Conservation (phyloP, 805 yeast genomes). For the Kluyveromyces aestuarii region DNA sequence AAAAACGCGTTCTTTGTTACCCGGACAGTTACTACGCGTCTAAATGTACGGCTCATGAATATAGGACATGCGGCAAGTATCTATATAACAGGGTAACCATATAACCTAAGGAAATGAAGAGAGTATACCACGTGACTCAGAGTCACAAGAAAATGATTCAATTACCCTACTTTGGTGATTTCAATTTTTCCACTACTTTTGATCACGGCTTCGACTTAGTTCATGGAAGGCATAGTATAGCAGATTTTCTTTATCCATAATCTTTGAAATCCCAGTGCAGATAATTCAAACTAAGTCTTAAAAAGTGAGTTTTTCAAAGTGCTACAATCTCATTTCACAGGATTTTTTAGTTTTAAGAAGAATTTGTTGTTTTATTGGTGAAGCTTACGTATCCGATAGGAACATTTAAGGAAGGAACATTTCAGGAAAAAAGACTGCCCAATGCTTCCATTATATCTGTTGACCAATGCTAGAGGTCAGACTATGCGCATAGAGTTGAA, state of each 20-base stretch:
- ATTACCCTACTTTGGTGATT: neutral
- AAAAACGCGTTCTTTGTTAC: neutral
- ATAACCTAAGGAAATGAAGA: no score
- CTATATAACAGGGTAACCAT: no score
- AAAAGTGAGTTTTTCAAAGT: no score
- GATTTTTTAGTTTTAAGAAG: neutral
- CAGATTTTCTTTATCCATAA: no score
- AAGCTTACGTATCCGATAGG: neutral
- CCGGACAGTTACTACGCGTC: neutral
- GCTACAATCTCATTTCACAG: no score
- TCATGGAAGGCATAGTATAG: no score
- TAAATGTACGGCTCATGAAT: no score
- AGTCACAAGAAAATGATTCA: neutral
- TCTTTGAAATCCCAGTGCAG: no score
- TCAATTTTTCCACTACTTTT: neutral
- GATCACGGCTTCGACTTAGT: no score
- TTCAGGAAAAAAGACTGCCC: neutral
- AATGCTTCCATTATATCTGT: slow-evolving; percentile 79
- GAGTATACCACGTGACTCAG: neutral
- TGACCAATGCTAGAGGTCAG: slow-evolving; percentile 86
- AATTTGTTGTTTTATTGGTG: neutral
- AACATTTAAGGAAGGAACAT: neutral
- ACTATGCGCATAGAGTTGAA: slow-evolving; percentile 84
- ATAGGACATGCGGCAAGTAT: no score
- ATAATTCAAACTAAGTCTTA: neutral